Base-by-base conservation (phyloP, 2,329 filamentous ascomycete genomes). In the Rachicladosporium sp. region DNA sequence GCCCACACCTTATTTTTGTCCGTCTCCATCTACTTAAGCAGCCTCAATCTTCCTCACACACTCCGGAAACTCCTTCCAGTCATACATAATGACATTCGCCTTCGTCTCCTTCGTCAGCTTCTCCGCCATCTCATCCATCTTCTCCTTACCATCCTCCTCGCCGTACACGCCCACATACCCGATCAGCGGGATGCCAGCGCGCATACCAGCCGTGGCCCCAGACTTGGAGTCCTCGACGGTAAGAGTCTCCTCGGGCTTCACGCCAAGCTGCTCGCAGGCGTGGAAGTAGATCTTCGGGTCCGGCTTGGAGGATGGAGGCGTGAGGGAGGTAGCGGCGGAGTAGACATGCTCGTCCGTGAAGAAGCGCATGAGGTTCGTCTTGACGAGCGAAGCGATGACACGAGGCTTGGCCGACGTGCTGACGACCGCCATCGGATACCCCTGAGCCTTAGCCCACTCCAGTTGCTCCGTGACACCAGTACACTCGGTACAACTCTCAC, bases 171-270 rank as follows among this genome's bases (percentile, higher is more conserved):
- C 87, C 23, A 91, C 82, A 62, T 94, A 94, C 40, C 80, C 87
- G 52, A 94, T 78, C 46, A 82, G 78, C 46, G 76, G 80, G 56
- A 94, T 91, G 36, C 77, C 76, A 11, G 87, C 87, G 44, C 82
- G 73, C 54, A 79, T 77, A 43, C 78, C 81, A 48, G 82, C 85
- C 42, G 82, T 74, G 33, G 83, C 82, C 45, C 87, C 87, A 51
- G 80, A 86, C 73, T 83, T 85, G 70, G 79, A 85, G 68, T 94
- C 87, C 70, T 94, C 87, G 43, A 94, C 75, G 15, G 87, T 82
- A 27, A 94, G 71, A 49, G 74, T 78, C 69, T 93, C 80, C 35
- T 68, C 67, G 2, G 84, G 68, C 53, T 72, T 74, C 64, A 81
- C 81, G 45, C 80, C 80, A 37, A 93, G 71, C 57, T 75, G 66